These are phyloP conservation scores for Wickerhamiella pararugosa DNA, from an alignment of 1,139 yeast genomes.

Conservation along the genomic window DNA sequence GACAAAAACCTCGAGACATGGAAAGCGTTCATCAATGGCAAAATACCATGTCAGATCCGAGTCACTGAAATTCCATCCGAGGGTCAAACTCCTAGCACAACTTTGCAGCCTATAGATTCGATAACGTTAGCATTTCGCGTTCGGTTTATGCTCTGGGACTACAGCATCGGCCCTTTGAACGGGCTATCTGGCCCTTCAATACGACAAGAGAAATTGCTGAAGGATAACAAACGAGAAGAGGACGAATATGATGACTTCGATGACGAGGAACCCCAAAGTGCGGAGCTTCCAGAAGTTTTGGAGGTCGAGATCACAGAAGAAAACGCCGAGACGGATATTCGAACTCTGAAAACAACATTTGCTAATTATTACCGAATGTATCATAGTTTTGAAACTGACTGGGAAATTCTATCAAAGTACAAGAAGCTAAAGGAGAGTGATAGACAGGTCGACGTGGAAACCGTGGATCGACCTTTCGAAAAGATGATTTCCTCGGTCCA, in stretches of 20 bases:
- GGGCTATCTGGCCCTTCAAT: constrained; percentile 1
- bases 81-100: constrained; percentile 3
- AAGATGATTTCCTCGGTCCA: constrained; percentile 25
- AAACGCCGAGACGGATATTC: constrained; percentile 15
- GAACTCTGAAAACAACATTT: constrained; percentile 11
- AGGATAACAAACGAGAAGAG: constrained; percentile 13
- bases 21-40: constrained; percentile 24
- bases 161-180: constrained; percentile 21
- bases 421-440: constrained; percentile 71
- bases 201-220: neutral
- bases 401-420: constrained; percentile 62
- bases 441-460: constrained; percentile 40
- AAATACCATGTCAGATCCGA: constrained; percentile 19
- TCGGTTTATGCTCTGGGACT: constrained; percentile 29
- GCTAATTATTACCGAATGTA: constrained; percentile 35
- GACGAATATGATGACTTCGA: constrained; percentile 20
- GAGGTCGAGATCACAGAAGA: constrained; percentile 12
- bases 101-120: constrained; percentile 20
- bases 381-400: constrained; percentile 73
- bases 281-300: constrained; percentile 13
- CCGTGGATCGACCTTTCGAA: constrained; percentile 6
- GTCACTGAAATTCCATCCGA: constrained; percentile 7
- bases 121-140: constrained; percentile 26
- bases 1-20: constrained; percentile 23
- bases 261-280: constrained; percentile 19